Evolutionary conservation across 140 eudicot species (phyloP).

Genomic region (Stevia rebaudiana): DNA sequence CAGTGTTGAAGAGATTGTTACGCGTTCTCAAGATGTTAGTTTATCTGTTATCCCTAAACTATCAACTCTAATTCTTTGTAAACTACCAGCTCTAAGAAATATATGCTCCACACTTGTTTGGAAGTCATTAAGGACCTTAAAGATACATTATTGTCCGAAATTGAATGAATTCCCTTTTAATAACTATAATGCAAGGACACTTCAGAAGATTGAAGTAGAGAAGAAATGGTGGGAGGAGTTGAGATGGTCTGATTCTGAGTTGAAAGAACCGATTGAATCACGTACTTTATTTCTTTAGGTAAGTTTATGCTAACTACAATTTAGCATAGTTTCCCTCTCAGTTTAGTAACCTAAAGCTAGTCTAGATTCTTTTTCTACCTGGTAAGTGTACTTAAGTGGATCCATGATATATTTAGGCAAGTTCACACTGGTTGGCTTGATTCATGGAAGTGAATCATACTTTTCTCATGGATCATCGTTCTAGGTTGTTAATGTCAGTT

Average conservation of each 20-base stretch:
- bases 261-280: too few relatives aligned
- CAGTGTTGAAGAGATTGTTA: slow-evolving; percentile 14
- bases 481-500: background rate
- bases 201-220: slow-evolving; percentile 18
- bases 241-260: too few relatives aligned
- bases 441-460: background rate
- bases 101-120: slow-evolving; percentile 12
- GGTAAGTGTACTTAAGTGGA: background rate
- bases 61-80: slow-evolving; percentile 9
- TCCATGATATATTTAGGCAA: too few relatives aligned
- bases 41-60: slow-evolving; percentile 27
- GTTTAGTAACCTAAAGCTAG: background rate
- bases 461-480: background rate
- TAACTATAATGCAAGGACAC: background rate
- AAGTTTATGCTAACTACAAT: background rate
- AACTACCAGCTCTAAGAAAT: slow-evolving; percentile 16
- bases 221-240: slow-evolving; percentile 21
- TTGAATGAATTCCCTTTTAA: slow-evolving; percentile 17
- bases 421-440: too few relatives aligned
- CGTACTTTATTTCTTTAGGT: too few relatives aligned
- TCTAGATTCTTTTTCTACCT: background rate
- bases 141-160: slow-evolving; percentile 14
- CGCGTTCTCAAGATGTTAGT: background rate
- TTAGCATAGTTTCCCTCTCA: background rate
- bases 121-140: slow-evolving; percentile 21